These are phyloP conservation scores for Lithocarpus polystachyus DNA, from an alignment of 306 rosid species.

Conservation along the genomic window DNA sequence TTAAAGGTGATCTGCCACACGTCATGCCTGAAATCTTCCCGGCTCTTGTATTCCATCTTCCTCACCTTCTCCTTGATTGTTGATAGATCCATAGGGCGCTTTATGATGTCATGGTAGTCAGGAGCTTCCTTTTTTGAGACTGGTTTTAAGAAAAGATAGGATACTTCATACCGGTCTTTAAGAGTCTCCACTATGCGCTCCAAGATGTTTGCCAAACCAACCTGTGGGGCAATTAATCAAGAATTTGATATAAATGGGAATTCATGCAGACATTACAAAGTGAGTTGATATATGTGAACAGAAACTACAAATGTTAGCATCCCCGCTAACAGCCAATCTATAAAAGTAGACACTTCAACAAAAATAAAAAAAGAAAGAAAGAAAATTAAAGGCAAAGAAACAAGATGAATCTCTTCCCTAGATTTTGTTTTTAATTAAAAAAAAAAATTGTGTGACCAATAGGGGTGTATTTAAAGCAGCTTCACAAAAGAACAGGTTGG, in stretches of 20 bases:
- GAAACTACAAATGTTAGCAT: neutral
- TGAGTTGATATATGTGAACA: neutral
- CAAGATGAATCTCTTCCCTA: neutral
- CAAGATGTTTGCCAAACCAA: conserved; percentile 95
- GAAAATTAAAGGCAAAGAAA: neutral
- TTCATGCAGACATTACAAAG: conserved; percentile 2
- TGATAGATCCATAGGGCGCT: conserved; percentile 91
- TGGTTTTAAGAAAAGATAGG: conserved; percentile 74
- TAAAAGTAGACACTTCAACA: neutral
- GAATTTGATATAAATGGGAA: conserved; percentile 5
- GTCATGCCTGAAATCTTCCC: conserved; percentile 87
- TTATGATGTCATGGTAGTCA: conserved; percentile 72
- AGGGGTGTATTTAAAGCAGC: neutral
- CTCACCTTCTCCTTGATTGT: conserved; percentile 79
- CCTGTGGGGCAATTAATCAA: conserved; percentile 34
- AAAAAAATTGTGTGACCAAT: neutral
- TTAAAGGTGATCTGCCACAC: conserved; percentile 79
- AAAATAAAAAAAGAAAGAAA: no score
- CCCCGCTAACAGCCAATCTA: neutral
- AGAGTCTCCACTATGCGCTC: conserved; percentile 76
- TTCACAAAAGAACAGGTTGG: no score
- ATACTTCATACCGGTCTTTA: conserved; percentile 63
- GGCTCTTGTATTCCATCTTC: conserved; percentile 81
- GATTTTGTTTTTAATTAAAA: no score
- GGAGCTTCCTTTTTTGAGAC: conserved; percentile 94